Conservation (phyloP, 306 rosid species). For the Ormosia emarginata region DNA sequence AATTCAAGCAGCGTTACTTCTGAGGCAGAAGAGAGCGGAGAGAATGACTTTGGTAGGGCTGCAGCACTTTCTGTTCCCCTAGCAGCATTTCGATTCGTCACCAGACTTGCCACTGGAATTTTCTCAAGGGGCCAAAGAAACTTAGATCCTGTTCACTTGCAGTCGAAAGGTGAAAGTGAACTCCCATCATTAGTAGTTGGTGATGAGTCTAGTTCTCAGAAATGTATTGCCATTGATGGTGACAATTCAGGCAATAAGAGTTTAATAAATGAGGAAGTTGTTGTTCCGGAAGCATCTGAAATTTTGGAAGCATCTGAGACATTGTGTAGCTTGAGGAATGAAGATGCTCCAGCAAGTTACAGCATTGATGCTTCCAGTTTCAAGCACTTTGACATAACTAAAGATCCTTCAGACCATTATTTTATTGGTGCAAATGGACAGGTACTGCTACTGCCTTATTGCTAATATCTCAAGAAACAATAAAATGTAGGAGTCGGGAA, state of each 20-base stretch:
- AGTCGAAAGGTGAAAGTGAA: slow-evolving; percentile 45
- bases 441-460: slow-evolving; percentile 44
- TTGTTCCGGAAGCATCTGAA: slow-evolving; percentile 38
- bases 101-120: slow-evolving; percentile 86
- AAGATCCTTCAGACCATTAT: slow-evolving; percentile 85
- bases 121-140: slow-evolving; percentile 80
- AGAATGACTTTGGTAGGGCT: slow-evolving; percentile 53
- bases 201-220: slow-evolving; percentile 55
- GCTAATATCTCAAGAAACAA: slow-evolving; percentile 3
- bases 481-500: not conserved
- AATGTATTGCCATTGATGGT: slow-evolving; percentile 30
- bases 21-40: slow-evolving; percentile 66
- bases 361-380: slow-evolving; percentile 51
- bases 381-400: slow-evolving; percentile 84
- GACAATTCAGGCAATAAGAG: slow-evolving; percentile 31
- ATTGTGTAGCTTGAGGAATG: slow-evolving; percentile 41
- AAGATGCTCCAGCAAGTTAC: slow-evolving; percentile 40
- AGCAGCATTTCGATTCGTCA: slow-evolving; percentile 82
- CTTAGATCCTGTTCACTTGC: slow-evolving; percentile 43
- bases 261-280: slow-evolving; percentile 39
- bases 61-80: slow-evolving; percentile 83
- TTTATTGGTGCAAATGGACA: slow-evolving; percentile 78
- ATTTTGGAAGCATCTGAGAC: slow-evolving; percentile 44
- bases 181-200: slow-evolving; percentile 34
- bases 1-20: slow-evolving; percentile 41